Evolutionary conservation across 768 basidiomycete genomes (phyloP), one percentile per base, ranked within the genome.

Genomic region (Termitomyces sp.): DNA sequence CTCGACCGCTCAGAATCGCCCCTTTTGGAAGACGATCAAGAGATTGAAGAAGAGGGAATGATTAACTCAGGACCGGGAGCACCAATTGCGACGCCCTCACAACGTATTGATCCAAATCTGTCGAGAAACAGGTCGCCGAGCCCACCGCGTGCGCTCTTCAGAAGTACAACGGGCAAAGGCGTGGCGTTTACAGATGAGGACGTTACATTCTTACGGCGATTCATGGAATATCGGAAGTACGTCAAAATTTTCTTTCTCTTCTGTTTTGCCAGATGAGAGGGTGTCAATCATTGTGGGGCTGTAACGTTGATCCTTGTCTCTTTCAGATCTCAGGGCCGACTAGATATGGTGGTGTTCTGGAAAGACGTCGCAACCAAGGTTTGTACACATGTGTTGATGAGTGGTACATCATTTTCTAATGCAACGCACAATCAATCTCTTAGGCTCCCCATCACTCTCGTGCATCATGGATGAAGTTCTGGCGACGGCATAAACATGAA

Each of bases 401-500:
- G 49, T 20, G 54, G 55, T 30, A 42, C 20, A 20, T 18, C 27
- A 24, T 41, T 55, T 1, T 37, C 24, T 22, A 22, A 34, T n/a
- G 24, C 13, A 9, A 47, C 8, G 8, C 63, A 18, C 33, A 65
- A 8, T 11, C n/a, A 22, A 54, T 49, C 18, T 42, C 22, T 22
- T 65, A 91, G 88, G 91, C 91, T 0, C 92, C 92, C 0, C 92
- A 94, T 71, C 92, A 94, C 67, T 93, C 92, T 27, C 86, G 91
- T 39, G 92, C 92, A 49, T 94, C 92, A 6, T 94, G 92, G 92
- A 92, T 94, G 90, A 94, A 94, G 72, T 94, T 86, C 71, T 94
- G 91, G 84, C 81, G 92, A 16, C 78, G 92, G 57, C 92, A 94
- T 69, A 91, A 91, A 64, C 92, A 94, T 65, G 92, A 94, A 65